Conservation (phyloP, 202 grass and related monocot genomes). For the Zizania palustris region DNA sequence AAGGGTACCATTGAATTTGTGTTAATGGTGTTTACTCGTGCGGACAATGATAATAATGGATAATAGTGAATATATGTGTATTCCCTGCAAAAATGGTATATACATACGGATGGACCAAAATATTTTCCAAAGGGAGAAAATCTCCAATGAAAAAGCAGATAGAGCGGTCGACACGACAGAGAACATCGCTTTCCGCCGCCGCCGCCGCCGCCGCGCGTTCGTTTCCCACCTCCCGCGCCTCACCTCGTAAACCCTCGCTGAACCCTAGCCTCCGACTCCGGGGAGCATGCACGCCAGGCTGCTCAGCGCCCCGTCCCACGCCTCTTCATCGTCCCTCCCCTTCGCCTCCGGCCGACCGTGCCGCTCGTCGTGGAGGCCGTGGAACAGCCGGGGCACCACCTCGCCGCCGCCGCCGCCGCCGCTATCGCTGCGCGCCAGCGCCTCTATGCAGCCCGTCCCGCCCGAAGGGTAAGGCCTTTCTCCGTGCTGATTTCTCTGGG, state of each 20-base stretch:
- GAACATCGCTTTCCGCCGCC: conserved; percentile 24
- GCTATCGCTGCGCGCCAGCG: conserved; percentile 33
- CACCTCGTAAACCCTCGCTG: conserved; percentile 46
- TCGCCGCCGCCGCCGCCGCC: conserved; percentile 14
- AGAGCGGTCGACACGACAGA: conserved; percentile 19
- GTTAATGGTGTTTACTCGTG: too few relatives aligned
- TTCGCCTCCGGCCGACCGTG: conserved; percentile 25
- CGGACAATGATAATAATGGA: too few relatives aligned
- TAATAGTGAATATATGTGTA: too few relatives aligned
- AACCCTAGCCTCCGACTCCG: conserved; percentile 42
- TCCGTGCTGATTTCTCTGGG: too few relatives aligned
- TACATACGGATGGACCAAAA: too few relatives aligned
- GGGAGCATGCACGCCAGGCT: conserved; percentile 58
- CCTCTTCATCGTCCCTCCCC: background rate
- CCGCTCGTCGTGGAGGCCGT: conserved; percentile 24
- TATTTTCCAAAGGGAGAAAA: background rate
- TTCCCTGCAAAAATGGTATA: too few relatives aligned
- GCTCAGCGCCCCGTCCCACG: conserved; percentile 35
- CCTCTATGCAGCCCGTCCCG: conserved; percentile 43
- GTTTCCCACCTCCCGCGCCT: conserved; percentile 24
- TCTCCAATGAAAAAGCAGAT: background rate
- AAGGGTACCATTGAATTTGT: too few relatives aligned
- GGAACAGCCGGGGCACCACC: conserved; percentile 8
- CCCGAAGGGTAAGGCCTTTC: conserved; percentile 29
- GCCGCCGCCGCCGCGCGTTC: conserved; percentile 18